Base-by-base conservation (phyloP, 2,329 filamentous ascomycete species). In the Sporothrix humicola region DNA sequence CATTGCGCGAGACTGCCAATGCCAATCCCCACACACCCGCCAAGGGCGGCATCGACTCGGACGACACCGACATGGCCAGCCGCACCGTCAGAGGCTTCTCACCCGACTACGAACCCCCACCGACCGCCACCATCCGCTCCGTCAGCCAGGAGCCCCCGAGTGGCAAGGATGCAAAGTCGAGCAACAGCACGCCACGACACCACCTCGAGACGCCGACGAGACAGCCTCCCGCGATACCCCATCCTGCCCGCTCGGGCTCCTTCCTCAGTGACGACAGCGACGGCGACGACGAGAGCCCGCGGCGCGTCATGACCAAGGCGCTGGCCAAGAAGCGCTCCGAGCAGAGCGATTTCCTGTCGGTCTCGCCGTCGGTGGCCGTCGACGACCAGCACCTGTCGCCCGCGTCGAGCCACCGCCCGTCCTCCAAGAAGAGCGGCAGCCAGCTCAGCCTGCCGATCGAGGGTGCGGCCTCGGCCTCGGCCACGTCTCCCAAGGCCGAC, bases 101-200 rank as follows among this genome's bases (percentile, higher is more conserved):
- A 20, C 91, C 91, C 13, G 91, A 92, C 71, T 94, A 94, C 80
- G 91, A 91, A 63, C 91, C 91, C 13, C 90, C 90, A 75, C 88
- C 89, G 54, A 91, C 89, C 79, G 91, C 92, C 42, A 90, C 89
- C n/a, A 92, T 94, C 56, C 88, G 91, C 72, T 83, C 87, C n/a
- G 88, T 93, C 50, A 84, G 85, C 72, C 82, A 85, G 5, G 84
- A 83, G 52, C 79, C 59, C 44, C 79, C 65, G 76, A 78, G 48
- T 66, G 72, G 54, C 48, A 70, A 66, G 12, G 58, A 23, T 15
- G 52, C 72, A 74, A 66, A 50, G 75, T 75, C 46, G 31, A 37
- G 31, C 65, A 71, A 73, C 61, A 71, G 72, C 61, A 74, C 59
- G 66, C 77, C 73, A 68, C 74, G 70, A n/a, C 66, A 72, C 17